Conservation (phyloP, 2,329 filamentous ascomycete genomes). For the Stagonosporopsis rhizophila region DNA sequence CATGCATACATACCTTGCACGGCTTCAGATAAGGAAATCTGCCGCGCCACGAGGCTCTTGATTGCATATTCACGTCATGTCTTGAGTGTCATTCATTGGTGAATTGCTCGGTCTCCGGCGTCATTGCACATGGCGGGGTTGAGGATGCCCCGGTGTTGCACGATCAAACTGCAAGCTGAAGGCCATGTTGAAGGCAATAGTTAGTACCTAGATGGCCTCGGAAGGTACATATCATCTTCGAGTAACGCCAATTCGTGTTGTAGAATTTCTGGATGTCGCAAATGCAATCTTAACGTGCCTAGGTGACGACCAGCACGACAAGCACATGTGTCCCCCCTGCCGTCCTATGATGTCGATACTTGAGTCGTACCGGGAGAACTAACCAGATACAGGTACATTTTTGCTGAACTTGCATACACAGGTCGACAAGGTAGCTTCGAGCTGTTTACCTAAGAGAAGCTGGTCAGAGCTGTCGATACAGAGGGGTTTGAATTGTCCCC, state of each 20-base stretch:
- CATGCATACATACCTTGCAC: slow-evolving; percentile 17
- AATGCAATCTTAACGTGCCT: neutral
- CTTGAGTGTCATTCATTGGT: slow-evolving; percentile 30
- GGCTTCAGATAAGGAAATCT: slow-evolving; percentile 39
- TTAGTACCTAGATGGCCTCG: slow-evolving; percentile 15
- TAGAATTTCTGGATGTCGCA: neutral
- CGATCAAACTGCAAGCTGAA: neutral
- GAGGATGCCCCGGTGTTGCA: slow-evolving; percentile 17
- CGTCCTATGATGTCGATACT: slow-evolving; percentile 17
- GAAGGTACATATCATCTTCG: neutral
- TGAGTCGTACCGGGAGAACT: slow-evolving; percentile 18
- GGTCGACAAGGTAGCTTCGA: slow-evolving; percentile 38
- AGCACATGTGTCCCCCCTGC: neutral
- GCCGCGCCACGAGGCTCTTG: slow-evolving; percentile 24
- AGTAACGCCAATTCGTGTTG: too few species aligned
- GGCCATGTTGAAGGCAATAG: neutral
- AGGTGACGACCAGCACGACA: neutral
- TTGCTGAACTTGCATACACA: slow-evolving; percentile 31
- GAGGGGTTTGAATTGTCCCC: slow-evolving; percentile 18
- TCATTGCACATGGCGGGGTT: slow-evolving; percentile 41
- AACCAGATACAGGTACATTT: slow-evolving; percentile 30
- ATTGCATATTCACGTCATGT: slow-evolving; percentile 33
- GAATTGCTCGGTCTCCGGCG: slow-evolving; percentile 19
- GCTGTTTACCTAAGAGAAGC: slow-evolving; percentile 45
- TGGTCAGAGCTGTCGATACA: slow-evolving; percentile 39